Evolutionary conservation across 768 basidiomycete species (phyloP).

Genomic region (Trametes meyenii): DNA sequence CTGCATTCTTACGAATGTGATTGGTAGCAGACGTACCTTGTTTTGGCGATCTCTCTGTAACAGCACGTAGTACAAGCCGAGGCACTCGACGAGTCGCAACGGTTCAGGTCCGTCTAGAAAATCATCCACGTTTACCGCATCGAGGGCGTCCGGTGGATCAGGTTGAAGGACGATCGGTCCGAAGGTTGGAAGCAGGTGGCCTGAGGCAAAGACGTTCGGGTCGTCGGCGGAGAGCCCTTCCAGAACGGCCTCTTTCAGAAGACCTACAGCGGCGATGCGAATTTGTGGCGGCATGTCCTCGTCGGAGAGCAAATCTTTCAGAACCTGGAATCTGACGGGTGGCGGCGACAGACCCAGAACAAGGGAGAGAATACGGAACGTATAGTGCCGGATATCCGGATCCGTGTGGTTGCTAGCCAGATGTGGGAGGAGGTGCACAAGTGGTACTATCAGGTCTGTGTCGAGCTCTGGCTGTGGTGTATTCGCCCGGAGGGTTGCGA

Average conservation of each 20-base stretch:
- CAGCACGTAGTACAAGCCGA: conserved; percentile 71
- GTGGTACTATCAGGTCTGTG: conserved; percentile 49
- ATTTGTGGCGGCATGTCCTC: conserved; percentile 62
- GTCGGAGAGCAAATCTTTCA: conserved; percentile 53
- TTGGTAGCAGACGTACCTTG: conserved; percentile 40
- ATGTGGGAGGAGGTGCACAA: conserved; percentile 53
- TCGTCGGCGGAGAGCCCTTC: conserved; percentile 41
- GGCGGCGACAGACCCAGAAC: conserved; percentile 53
- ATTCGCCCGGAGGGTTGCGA: conserved; percentile 26
- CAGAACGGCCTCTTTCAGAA: conserved; percentile 69
- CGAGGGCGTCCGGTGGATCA: conserved; percentile 56
- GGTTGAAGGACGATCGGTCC: conserved; percentile 63
- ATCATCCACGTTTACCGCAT: conserved; percentile 36
- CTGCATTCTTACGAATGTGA: not conserved
- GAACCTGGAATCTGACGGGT: conserved; percentile 52
- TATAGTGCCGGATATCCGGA: conserved; percentile 56
- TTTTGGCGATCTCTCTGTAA: conserved; percentile 61
- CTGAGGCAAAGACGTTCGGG: conserved; percentile 54
- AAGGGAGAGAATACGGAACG: conserved; percentile 60
- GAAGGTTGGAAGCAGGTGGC: conserved; percentile 56
- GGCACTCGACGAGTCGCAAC: conserved; percentile 62
- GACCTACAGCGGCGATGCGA: conserved; percentile 65
- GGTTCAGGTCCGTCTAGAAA: conserved; percentile 61
- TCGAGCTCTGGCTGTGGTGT: conserved; percentile 33
- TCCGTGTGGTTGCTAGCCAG: conserved; percentile 68